Conservation (phyloP, 2,329 filamentous ascomycete species). For the Colletotrichum brevisporum region DNA sequence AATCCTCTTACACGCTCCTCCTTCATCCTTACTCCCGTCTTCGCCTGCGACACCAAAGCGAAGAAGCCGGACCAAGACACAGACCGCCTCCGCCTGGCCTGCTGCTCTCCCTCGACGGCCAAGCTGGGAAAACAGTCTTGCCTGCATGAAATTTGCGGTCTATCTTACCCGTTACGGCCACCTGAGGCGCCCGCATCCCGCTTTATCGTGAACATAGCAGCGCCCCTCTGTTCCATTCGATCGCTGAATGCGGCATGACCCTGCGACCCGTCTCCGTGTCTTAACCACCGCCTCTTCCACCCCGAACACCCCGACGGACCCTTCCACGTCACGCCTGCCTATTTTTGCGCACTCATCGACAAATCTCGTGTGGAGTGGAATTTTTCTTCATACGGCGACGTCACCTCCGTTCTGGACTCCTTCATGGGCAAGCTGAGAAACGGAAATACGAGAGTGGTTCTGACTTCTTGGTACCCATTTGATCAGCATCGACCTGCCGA, state of each 20-base stretch:
- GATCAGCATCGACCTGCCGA: background rate
- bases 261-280: slow-evolving; percentile 33
- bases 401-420: slow-evolving; percentile 1
- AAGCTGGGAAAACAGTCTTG: background rate
- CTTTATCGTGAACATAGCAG: slow-evolving; percentile 22
- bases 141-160: slow-evolving; percentile 11
- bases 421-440: slow-evolving; percentile 29
- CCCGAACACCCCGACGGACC: slow-evolving; percentile 6
- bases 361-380: background rate
- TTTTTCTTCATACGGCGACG: background rate
- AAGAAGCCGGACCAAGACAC: slow-evolving; percentile 34
- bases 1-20: slow-evolving; percentile 40
- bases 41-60: slow-evolving; percentile 33
- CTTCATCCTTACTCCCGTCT: slow-evolving; percentile 36
- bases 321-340: slow-evolving; percentile 8
- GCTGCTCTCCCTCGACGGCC: slow-evolving; percentile 6
- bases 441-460: slow-evolving; percentile 16
- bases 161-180: slow-evolving; percentile 38
- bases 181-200: slow-evolving; percentile 35
- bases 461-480: slow-evolving; percentile 8
- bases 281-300: slow-evolving; percentile 22
- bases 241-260: slow-evolving; percentile 38
- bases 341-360: slow-evolving; percentile 1
- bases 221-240: slow-evolving; percentile 2
- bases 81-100: slow-evolving; percentile 26